Conservation (phyloP, 1,284 basidiomycete species). For the Lentinus polychrous region DNA sequence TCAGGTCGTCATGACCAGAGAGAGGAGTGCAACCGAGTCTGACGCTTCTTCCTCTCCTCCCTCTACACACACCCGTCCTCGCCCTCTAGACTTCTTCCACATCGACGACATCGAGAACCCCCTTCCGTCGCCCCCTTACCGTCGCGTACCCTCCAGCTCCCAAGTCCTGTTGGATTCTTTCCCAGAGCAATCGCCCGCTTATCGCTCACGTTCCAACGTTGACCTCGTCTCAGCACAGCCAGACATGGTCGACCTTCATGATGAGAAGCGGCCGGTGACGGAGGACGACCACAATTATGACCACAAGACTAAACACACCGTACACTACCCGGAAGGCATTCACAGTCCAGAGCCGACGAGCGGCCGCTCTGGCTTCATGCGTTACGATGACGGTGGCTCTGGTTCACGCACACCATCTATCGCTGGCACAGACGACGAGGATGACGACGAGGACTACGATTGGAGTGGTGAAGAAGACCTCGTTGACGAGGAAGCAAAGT, state of each 20-base stretch:
- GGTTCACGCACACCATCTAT: conserved; percentile 39
- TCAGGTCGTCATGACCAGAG: not conserved
- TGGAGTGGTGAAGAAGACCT: conserved; percentile 73
- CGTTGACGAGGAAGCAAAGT: conserved; percentile 60
- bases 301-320: conserved; percentile 28
- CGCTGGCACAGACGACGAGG: conserved; percentile 53
- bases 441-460: conserved; percentile 47
- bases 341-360: conserved; percentile 15
- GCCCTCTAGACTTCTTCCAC: conserved; percentile 19
- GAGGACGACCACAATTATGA: conserved; percentile 7
- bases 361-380: conserved; percentile 12
- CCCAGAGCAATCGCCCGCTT: conserved; percentile 21
- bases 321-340: conserved; percentile 46
- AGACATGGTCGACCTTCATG: conserved; percentile 11
- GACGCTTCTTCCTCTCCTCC: not conserved
- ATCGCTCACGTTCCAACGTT: conserved; percentile 20
- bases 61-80: conserved; percentile 2
- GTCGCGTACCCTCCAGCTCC: conserved; percentile 20
- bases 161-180: conserved; percentile 19
- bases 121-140: conserved; percentile 28
- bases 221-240: conserved; percentile 14
- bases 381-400: conserved; percentile 10
- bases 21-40: not conserved
- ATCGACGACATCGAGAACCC: conserved; percentile 20
- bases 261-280: conserved; percentile 10